phyloP scores from a whole-genome alignment of 208 protist species.

The Trypanosoma melophagium region DNA sequence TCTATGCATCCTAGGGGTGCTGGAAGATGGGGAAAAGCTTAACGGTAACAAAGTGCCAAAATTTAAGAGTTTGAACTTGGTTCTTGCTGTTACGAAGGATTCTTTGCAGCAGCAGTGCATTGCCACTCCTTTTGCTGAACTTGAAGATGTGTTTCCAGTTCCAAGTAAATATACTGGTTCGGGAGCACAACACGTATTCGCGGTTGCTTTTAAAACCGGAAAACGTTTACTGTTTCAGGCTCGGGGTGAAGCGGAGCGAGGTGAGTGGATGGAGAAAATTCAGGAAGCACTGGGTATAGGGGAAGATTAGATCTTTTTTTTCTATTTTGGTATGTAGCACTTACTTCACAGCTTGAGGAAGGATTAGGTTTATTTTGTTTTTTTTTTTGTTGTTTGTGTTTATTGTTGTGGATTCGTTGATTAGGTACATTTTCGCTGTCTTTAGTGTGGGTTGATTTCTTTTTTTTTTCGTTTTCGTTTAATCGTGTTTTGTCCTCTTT shows the following conservation, averaged over 20 bases:
- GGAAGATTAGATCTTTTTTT: conserved; percentile 37
- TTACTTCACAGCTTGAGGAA: neutral
- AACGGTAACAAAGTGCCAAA: conserved; percentile 47
- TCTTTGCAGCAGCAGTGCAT: conserved; percentile 82
- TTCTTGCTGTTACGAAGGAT: conserved; percentile 73
- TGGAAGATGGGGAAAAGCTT: conserved; percentile 51
- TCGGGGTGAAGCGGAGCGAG: conserved; percentile 55
- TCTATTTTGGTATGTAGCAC: conserved; percentile 8
- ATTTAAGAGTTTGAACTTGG: conserved; percentile 69
- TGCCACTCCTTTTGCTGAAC: conserved; percentile 48
- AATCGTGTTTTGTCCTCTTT: neutral
- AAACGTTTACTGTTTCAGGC: conserved; percentile 76
- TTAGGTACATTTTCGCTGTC: no score
- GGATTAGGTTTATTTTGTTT: conserved; percentile 17
- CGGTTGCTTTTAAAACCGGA: no score
- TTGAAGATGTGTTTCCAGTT: conserved; percentile 78
- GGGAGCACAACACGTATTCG: conserved; percentile 69
- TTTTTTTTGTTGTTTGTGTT: no score
- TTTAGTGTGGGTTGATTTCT: no score
- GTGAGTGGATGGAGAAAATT: conserved; percentile 82
- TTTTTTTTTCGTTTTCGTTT: conserved; percentile 19
- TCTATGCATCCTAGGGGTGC: conserved; percentile 68
- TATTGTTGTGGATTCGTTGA: no score
- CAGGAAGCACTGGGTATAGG: conserved; percentile 78
- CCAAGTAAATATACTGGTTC: conserved; percentile 76